Evolutionary conservation across 805 yeast species (phyloP), one percentile per base, ranked within the genome.

Genomic region (Lachancea lanzarotensis): DNA sequence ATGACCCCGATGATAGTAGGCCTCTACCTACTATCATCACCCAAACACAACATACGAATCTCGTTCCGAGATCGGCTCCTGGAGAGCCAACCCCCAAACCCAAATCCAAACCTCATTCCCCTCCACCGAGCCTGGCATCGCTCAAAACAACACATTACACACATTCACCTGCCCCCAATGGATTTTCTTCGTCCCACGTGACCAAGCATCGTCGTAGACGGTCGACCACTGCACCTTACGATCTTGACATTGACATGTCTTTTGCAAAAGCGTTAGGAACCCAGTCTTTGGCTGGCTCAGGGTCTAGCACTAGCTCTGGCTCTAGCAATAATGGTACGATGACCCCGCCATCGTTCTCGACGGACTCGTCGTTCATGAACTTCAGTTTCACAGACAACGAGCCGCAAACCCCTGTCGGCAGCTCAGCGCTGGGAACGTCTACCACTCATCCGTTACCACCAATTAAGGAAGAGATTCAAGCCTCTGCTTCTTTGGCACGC

Each of bases 1-100:
- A 52, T 19, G 74, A 71, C 50, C 74, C 75, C 12, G 74, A 70
- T 68, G 75, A 71, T 70, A 71, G 74, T 71, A 67, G 65, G 69
- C 44, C 47, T 39, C 57, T 47, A 52, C 59, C 71, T 67, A 67
- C 69, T 68, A 36, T 25, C n/a, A 36, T 12, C n/a, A 36, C 38
- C 19, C 25, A 16, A n/a, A 13, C 39, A 36, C 68, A 50, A 50
- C 57, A 43, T 36, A 46, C 40, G 43, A 49, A 45, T 40, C 41
- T 36, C 41, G 25, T 17, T 15, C 45, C 42, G 20, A 45, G 43
- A 46, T 40, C 38, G 36, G 35, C 38, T 38, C 50, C 51, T 38
- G 53, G 50, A 34, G 55, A 52, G 50, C 54, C 59, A 45, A 44
- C 33, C 31, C 43, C 38, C 42, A 42, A 40, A n/a, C 10, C 30